phyloP scores from a whole-genome alignment of 2,329 filamentous ascomycete species.

The Fusarium papillatum region DNA sequence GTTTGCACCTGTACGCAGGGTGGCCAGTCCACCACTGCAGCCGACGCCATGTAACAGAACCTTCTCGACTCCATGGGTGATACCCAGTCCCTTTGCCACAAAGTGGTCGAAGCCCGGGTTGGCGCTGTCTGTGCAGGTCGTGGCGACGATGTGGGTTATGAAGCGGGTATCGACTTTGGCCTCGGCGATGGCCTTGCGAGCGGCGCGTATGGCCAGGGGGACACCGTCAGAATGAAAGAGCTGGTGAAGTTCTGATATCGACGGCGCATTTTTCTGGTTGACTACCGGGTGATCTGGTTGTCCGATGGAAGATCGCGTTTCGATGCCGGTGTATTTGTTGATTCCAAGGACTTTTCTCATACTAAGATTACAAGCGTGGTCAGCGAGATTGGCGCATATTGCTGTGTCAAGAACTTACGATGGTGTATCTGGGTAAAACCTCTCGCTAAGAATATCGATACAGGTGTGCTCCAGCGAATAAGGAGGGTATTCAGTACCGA shows the following conservation, averaged over 20 bases:
- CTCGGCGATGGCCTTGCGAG: slow-evolving; percentile 68
- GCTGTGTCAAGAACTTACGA: slow-evolving; percentile 61
- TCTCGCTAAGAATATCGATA: slow-evolving; percentile 65
- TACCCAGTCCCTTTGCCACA: slow-evolving; percentile 70
- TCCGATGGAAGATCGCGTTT: slow-evolving; percentile 72
- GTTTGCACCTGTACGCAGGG: slow-evolving; percentile 74
- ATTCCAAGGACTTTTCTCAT: slow-evolving; percentile 75
- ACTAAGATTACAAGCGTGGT: slow-evolving; percentile 49
- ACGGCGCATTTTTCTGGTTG: slow-evolving; percentile 65
- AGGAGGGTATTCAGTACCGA: slow-evolving; percentile 73
- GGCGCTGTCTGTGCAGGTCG: slow-evolving; percentile 77
- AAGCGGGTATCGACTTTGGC: slow-evolving; percentile 63
- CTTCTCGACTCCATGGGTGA: slow-evolving; percentile 72
- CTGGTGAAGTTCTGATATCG: slow-evolving; percentile 67
- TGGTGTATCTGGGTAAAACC: slow-evolving; percentile 71
- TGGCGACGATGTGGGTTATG: slow-evolving; percentile 77
- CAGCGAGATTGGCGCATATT: background rate
- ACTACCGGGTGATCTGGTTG: slow-evolving; percentile 72
- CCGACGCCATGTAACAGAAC: slow-evolving; percentile 76
- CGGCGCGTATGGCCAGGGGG: slow-evolving; percentile 68
- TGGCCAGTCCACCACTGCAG: slow-evolving; percentile 74
- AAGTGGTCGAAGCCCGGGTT: slow-evolving; percentile 79
- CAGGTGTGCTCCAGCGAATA: slow-evolving; percentile 63
- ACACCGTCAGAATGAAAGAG: slow-evolving; percentile 70
- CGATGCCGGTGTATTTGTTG: slow-evolving; percentile 76